Percentiles rank a stretch among this genome's conserved stretches.
These are phyloP conservation scores for Adansonia grandidieri DNA, from an alignment of 441 rosid genomes.

Conservation along the genomic window DNA sequence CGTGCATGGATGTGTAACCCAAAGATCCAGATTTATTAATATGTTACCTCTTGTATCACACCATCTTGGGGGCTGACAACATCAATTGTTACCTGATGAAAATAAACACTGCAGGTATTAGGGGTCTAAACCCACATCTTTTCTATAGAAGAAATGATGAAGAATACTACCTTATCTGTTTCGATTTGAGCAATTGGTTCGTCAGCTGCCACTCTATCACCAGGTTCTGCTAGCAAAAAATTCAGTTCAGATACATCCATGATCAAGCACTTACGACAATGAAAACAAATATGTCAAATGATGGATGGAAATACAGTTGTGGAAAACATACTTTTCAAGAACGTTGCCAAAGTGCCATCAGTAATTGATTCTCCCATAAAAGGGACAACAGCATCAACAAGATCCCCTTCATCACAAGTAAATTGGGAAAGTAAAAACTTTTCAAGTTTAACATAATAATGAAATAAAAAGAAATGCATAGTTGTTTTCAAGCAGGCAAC, in stretches of 20 bases:
- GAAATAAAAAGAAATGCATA: neutral
- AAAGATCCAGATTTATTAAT: constrained; percentile 20
- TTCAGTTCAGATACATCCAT: constrained; percentile 26
- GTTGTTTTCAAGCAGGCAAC: neutral
- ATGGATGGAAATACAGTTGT: constrained; percentile 17
- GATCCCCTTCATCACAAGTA: constrained; percentile 56
- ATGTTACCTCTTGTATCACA: constrained; percentile 76
- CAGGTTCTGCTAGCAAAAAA: constrained; percentile 65
- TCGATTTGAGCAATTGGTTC: constrained; percentile 95
- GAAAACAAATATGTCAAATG: constrained; percentile 1
- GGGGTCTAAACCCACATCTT: neutral
- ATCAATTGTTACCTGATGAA: constrained; percentile 72
- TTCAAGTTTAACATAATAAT: neutral
- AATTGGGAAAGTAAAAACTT: neutral
- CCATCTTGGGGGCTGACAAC: constrained; percentile 83
- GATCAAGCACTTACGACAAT: constrained; percentile 25
- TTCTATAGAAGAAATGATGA: neutral
- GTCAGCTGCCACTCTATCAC: constrained; percentile 85
- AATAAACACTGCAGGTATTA: constrained; percentile 26
- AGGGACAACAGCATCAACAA: constrained; percentile 86
- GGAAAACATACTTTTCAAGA: constrained; percentile 73
- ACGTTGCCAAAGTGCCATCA: constrained; percentile 86
- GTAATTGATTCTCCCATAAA: constrained; percentile 97
- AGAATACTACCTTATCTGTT: constrained; percentile 76
- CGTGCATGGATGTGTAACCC: neutral